Evolutionary conservation across 306 rosid genomes (phyloP).

Genomic region (Adenanthera pavonina): DNA sequence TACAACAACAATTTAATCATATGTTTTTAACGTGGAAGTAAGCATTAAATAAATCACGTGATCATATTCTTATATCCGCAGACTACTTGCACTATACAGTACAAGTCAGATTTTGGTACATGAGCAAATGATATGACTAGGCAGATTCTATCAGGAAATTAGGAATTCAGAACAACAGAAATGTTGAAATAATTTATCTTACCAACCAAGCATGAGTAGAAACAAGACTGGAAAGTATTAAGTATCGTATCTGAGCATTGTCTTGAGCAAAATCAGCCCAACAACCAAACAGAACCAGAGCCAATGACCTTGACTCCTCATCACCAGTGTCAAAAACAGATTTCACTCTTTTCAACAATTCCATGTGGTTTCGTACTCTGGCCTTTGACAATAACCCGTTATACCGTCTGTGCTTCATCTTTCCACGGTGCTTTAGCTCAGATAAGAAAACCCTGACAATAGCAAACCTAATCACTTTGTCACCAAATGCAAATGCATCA

Average conservation of each 20-base stretch:
- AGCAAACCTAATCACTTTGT: slow-evolving; percentile 49
- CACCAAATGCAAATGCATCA: slow-evolving; percentile 70
- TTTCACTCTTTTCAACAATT: slow-evolving; percentile 71
- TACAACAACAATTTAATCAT: background rate
- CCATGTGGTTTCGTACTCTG: slow-evolving; percentile 55
- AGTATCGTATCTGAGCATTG: slow-evolving; percentile 73
- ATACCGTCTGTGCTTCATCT: slow-evolving; percentile 41
- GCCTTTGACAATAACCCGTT: slow-evolving; percentile 70
- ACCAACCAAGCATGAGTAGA: slow-evolving; percentile 77
- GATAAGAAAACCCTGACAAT: slow-evolving; percentile 67
- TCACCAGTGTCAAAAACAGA: slow-evolving; percentile 64
- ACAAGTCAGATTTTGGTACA: slow-evolving; percentile 5
- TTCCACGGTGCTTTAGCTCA: slow-evolving; percentile 52
- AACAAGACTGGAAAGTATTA: slow-evolving; percentile 72
- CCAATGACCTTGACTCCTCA: slow-evolving; percentile 60
- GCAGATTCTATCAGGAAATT: slow-evolving; percentile 5
- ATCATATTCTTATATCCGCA: background rate
- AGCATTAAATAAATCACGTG: slow-evolving; percentile 5
- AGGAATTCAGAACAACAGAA: background rate
- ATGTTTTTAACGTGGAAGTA: background rate
- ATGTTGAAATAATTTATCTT: slow-evolving; percentile 31
- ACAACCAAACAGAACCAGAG: slow-evolving; percentile 84
- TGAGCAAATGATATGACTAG: background rate
- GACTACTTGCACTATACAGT: background rate
- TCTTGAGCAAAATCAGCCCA: slow-evolving; percentile 82